phyloP scores from a whole-genome alignment of 768 basidiomycete genomes.

The Hypholoma fasciculare region DNA sequence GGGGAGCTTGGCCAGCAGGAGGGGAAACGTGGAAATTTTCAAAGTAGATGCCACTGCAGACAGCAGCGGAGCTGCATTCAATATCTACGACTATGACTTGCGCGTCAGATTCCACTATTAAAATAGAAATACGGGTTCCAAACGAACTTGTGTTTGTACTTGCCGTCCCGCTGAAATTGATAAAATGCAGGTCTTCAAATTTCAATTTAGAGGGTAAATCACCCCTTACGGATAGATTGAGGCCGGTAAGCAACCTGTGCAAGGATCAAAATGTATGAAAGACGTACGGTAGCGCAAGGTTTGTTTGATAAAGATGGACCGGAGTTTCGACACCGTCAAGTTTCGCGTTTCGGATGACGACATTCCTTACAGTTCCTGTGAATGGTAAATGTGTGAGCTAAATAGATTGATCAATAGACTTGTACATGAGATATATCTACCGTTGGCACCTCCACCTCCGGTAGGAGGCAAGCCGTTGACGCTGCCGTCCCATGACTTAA shows the following conservation, averaged over 20 bases:
- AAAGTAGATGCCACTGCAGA: conserved; percentile 47
- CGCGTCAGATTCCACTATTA: conserved; percentile 39
- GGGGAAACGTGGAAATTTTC: conserved; percentile 37
- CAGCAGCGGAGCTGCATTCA: conserved; percentile 47
- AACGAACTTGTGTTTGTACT: conserved; percentile 36
- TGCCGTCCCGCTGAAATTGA: conserved; percentile 49
- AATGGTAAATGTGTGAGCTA: background rate
- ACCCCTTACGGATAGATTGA: conserved; percentile 27
- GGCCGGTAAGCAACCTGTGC: no score
- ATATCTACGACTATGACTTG: conserved; percentile 20
- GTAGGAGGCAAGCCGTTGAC: conserved; percentile 54
- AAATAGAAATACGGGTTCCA: background rate
- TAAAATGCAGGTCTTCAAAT: conserved; percentile 47
- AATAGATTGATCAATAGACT: background rate
- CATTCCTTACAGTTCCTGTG: conserved; percentile 45
- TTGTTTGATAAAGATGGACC: conserved; percentile 52
- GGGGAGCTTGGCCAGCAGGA: conserved; percentile 33
- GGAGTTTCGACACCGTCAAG: conserved; percentile 48
- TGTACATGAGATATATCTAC: conserved; percentile 23
- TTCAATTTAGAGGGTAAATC: conserved; percentile 49
- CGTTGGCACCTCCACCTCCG: conserved; percentile 54
- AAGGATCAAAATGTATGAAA: background rate
- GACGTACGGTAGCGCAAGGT: conserved; percentile 44
- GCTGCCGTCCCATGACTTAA: conserved; percentile 56
- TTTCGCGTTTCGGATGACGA: conserved; percentile 40